These are phyloP conservation scores for Gryganskiella cystojenkinii DNA, from an alignment of 192 early-diverging fungal species.

Conservation along the genomic window DNA sequence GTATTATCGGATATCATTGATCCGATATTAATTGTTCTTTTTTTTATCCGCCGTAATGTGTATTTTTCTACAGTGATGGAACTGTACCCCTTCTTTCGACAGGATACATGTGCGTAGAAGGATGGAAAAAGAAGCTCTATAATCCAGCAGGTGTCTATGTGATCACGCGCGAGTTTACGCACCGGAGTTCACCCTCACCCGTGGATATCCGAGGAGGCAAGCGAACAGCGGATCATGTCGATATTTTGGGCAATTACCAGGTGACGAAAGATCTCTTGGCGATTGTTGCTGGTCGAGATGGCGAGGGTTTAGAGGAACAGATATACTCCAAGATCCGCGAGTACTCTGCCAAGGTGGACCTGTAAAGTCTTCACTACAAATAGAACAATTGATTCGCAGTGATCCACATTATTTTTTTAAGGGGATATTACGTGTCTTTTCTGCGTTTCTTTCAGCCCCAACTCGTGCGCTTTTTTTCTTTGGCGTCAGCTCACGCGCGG, in stretches of 20 bases:
- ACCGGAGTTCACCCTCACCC: constrained; percentile 64
- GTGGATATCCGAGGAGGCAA: constrained; percentile 80
- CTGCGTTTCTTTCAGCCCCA: no score
- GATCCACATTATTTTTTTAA: no score
- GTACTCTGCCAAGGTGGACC: constrained; percentile 51
- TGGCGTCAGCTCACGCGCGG: no score
- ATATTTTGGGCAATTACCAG: constrained; percentile 86
- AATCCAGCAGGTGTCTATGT: constrained; percentile 82
- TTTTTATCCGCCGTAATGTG: not conserved
- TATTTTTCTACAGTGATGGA: constrained; percentile 72
- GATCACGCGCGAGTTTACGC: constrained; percentile 77
- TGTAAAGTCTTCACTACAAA: constrained; percentile 12
- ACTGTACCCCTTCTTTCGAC: constrained; percentile 89
- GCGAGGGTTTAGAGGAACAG: constrained; percentile 45
- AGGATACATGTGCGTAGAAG: constrained; percentile 89
- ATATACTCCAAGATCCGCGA: constrained; percentile 55
- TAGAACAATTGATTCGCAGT: no score
- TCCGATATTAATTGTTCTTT: not conserved
- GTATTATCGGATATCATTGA: not conserved
- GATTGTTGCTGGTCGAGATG: constrained; percentile 48
- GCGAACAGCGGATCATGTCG: constrained; percentile 85
- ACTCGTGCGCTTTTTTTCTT: no score
- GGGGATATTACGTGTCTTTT: no score
- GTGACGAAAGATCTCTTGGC: constrained; percentile 62
- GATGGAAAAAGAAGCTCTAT: constrained; percentile 84